Conservation (phyloP, 768 basidiomycete species). For the Rossbeevera mucosa region DNA sequence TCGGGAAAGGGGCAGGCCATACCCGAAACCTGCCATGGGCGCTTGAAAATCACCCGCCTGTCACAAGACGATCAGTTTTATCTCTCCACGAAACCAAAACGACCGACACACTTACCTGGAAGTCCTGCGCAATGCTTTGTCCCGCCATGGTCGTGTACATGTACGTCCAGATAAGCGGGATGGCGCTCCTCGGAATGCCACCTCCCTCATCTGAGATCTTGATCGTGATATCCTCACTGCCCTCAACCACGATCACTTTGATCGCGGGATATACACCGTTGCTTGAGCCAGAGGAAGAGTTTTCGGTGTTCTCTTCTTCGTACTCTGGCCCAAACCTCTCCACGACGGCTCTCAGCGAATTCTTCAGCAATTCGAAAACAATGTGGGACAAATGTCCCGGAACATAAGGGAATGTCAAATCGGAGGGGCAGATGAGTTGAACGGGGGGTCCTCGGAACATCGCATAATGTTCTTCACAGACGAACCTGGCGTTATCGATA, state of each 20-base stretch:
- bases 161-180: constrained; percentile 97
- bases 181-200: constrained; percentile 75
- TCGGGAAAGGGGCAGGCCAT: constrained; percentile 87
- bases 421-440: constrained; percentile 86
- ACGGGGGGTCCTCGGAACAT: constrained; percentile 96
- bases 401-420: constrained; percentile 89
- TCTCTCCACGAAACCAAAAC: neutral
- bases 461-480: constrained; percentile 93
- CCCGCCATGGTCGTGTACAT: constrained; percentile 88
- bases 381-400: constrained; percentile 97
- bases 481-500: constrained; percentile 92
- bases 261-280: constrained; percentile 20
- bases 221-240: constrained; percentile 98
- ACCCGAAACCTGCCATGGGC: constrained; percentile 96
- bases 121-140: constrained; percentile 69
- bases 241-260: constrained; percentile 76
- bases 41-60: constrained; percentile 88
- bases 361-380: constrained; percentile 94
- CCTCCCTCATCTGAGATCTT: constrained; percentile 98
- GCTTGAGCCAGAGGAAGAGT: neutral
- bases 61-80: neutral
- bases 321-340: constrained; percentile 83
- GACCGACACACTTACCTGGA: constrained; percentile 32
- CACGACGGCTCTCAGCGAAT: constrained; percentile 93
- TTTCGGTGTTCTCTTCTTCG: constrained; percentile 40